These are phyloP conservation scores for Acanthamoeba culbertsoni DNA, from an alignment of 208 protist species.

Conservation along the genomic window DNA sequence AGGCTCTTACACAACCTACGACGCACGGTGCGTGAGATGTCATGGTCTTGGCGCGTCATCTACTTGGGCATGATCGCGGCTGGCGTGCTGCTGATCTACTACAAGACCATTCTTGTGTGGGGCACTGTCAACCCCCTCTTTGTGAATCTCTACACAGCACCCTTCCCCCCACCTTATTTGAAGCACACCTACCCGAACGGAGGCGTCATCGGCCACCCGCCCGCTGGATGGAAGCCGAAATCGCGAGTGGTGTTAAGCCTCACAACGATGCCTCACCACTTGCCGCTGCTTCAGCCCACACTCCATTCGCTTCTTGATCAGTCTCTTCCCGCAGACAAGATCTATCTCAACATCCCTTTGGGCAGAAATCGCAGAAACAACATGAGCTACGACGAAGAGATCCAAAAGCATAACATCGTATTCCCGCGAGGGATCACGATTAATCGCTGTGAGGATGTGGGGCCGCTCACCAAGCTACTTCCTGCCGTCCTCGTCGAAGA, in stretches of 20 bases:
- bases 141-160: not conserved
- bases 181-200: not conserved
- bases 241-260: not conserved
- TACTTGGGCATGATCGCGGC: not conserved
- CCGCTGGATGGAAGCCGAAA: not conserved
- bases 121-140: constrained; percentile 22
- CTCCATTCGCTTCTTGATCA: not conserved
- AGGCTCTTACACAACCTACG: not conserved
- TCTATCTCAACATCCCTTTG: not conserved
- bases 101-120: constrained; percentile 31
- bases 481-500: not conserved
- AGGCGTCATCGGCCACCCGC: not conserved
- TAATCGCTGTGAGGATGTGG: constrained; percentile 4
- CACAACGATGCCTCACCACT: not conserved
- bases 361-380: not conserved
- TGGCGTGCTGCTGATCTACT: not conserved
- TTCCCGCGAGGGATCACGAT: not conserved
- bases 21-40: not conserved
- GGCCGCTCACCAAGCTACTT: constrained; percentile 6
- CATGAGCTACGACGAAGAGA: constrained; percentile 8
- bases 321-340: not conserved
- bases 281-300: not conserved
- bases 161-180: not conserved
- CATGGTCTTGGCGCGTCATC: not conserved
- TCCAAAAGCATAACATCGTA: not conserved